Evolutionary conservation across 176 grass and related monocot genomes (phyloP).

Genomic region (Zizania latifolia): DNA sequence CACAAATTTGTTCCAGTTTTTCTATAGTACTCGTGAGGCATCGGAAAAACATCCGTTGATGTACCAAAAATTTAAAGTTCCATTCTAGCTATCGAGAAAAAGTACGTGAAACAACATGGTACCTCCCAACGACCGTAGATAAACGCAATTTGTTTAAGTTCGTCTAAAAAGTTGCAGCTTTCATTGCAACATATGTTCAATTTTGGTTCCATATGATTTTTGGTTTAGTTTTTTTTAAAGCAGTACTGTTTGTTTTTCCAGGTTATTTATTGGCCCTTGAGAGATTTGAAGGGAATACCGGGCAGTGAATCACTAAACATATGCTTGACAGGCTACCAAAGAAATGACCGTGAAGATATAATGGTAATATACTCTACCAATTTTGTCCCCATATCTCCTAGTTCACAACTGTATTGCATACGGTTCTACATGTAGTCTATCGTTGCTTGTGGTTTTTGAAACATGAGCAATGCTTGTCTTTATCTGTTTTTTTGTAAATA

Average conservation of each 20-base stretch:
- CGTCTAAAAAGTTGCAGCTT: background rate
- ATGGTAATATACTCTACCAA: slow-evolving; percentile 46
- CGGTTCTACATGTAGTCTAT: background rate
- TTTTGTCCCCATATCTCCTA: background rate
- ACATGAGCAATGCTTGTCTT: background rate
- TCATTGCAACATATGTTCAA: background rate
- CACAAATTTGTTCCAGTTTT: background rate
- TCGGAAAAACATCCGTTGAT: too few species aligned
- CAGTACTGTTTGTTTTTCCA: slow-evolving; percentile 16
- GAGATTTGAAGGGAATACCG: slow-evolving; percentile 62
- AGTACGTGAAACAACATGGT: background rate
- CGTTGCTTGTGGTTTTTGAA: background rate
- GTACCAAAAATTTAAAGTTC: too few species aligned
- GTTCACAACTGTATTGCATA: background rate
- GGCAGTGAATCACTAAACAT: slow-evolving; percentile 49
- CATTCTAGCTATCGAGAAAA: background rate
- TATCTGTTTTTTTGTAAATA: background rate
- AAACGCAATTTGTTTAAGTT: background rate
- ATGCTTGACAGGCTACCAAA: slow-evolving; percentile 85
- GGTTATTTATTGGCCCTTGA: slow-evolving; percentile 68
- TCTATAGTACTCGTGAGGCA: background rate
- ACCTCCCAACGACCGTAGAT: background rate
- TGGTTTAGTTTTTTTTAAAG: slow-evolving; percentile 2
- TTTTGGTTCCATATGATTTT: background rate
- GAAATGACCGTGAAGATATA: slow-evolving; percentile 57